Evolutionary conservation across 2,329 filamentous ascomycete species (phyloP).

Genomic region (Gnomoniopsis smithogilvyi): DNA sequence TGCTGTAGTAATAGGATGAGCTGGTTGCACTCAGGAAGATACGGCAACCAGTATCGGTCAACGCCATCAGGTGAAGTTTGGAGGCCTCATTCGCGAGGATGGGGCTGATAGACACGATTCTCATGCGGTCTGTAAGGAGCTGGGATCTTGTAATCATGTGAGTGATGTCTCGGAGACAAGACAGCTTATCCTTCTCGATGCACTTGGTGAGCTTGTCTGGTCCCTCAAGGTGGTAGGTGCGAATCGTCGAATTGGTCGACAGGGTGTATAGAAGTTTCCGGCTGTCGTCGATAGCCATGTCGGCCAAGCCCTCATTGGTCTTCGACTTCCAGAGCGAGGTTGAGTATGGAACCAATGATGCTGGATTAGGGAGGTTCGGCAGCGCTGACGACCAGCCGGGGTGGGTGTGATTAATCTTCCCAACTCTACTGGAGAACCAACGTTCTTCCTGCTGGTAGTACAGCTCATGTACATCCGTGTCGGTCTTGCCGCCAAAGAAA

Average conservation of each 20-base stretch:
- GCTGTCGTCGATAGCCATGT: slow-evolving; percentile 86
- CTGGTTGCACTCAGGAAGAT: slow-evolving; percentile 90
- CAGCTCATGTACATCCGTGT: slow-evolving; percentile 89
- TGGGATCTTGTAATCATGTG: slow-evolving; percentile 78
- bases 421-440: slow-evolving; percentile 89
- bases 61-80: slow-evolving; percentile 83
- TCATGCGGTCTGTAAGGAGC: slow-evolving; percentile 66
- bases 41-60: slow-evolving; percentile 85
- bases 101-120: slow-evolving; percentile 80
- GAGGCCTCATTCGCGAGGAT: slow-evolving; percentile 77
- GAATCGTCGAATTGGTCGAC: slow-evolving; percentile 82
- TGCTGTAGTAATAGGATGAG: slow-evolving; percentile 64
- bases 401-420: slow-evolving; percentile 84
- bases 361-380: slow-evolving; percentile 41
- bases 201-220: slow-evolving; percentile 59
- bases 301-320: slow-evolving; percentile 62
- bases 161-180: slow-evolving; percentile 69
- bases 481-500: slow-evolving; percentile 79
- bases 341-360: slow-evolving; percentile 39
- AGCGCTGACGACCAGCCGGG: slow-evolving; percentile 67
- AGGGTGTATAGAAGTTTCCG: slow-evolving; percentile 88
- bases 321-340: slow-evolving; percentile 49
- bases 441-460: slow-evolving; percentile 96
- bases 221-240: slow-evolving; percentile 82
- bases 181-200: slow-evolving; percentile 62